Conservation (phyloP, 352 stramenopile genomes). For the Globisporangium perplexum region DNA sequence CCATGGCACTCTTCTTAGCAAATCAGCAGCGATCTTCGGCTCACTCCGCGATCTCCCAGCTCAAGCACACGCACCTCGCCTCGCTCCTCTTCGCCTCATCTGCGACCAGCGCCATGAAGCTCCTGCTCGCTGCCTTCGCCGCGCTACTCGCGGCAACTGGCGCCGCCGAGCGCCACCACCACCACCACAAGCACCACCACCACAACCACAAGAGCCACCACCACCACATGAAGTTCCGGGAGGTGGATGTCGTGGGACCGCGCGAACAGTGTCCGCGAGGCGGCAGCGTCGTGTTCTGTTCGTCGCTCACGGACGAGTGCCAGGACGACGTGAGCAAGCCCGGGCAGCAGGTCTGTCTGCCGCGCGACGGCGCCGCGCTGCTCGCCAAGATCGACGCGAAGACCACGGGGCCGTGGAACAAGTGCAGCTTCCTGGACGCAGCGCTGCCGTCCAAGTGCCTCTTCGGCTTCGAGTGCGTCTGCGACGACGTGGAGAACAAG, state of each 20-base stretch:
- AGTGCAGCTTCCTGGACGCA: conserved; percentile 26
- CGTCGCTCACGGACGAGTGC: conserved; percentile 33
- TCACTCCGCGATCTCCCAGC: conserved; percentile 7
- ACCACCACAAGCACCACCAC: conserved; percentile 17
- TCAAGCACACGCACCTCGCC: background rate
- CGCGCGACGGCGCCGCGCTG: conserved; percentile 29
- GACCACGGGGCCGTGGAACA: conserved; percentile 31
- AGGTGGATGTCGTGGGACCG: conserved; percentile 33
- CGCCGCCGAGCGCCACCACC: conserved; percentile 12
- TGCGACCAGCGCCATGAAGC: conserved; percentile 1
- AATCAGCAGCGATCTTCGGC: too few species aligned
- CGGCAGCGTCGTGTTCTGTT: conserved; percentile 34
- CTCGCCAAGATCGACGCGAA: conserved; percentile 31
- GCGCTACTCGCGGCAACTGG: conserved; percentile 5
- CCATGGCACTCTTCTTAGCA: too few species aligned
- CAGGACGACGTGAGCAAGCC: conserved; percentile 25
- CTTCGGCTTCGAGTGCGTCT: conserved; percentile 39
- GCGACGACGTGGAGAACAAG: conserved; percentile 31
- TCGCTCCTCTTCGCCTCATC: background rate
- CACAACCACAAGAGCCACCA: conserved; percentile 17
- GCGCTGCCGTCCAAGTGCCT: conserved; percentile 41
- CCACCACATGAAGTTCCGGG: conserved; percentile 32
- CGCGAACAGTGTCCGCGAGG: conserved; percentile 33
- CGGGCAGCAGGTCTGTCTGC: conserved; percentile 27
- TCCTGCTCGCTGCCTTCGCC: background rate